Base-by-base conservation (phyloP, 345 rosid species). In the Rhodomyrtus tomentosa region DNA sequence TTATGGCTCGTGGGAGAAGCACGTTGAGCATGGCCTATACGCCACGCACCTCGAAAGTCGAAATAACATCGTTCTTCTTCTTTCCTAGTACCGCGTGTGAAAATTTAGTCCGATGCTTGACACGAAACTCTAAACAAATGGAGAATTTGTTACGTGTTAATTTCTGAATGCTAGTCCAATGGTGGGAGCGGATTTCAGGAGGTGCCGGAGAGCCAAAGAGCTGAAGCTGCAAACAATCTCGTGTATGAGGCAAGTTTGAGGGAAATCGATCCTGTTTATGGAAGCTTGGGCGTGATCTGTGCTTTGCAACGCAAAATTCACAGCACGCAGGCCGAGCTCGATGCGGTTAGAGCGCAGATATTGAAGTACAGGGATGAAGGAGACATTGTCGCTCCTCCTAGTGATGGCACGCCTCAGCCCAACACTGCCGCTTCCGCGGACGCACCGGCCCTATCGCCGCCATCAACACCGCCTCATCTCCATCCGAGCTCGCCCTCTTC, bases 241-340 rank as follows among this genome's bases (percentile, higher is more conserved):
- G 98, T 91, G 40, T 94, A 93, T 68, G 99, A 96, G 85, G 99
- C 99, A 40, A 95, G 93, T 79, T 93, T 95, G 87, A 91, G 99
- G 91, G 91, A 93, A 52, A 89, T 96, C 88, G 98, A 96, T 86
- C 98, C 98, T 0, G 95, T 96, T 25, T 93, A 95, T 82, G 99
- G 98, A n/a, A 95, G 98, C 91, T 93, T 93, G 93, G 98, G 99
- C 76, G 98, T 94, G 87, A 94, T 96, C 62, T 95, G 95, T 82
- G 91, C 94, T 27, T 87, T 95, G 83, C 98, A 96, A 79, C 96
- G 91, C 42, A 93, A 95, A 88, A 86, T 96, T 40, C 98, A 94
- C 86, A 88, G 93, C 62, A 88, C 93, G 81, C 94, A 94, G 89
- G 87, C 91, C 27, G 96, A 95, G 88, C 91, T 96, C 72, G 89